Conservation (phyloP, 371 early-diverging fungal species). For the Batkoa obscura region DNA sequence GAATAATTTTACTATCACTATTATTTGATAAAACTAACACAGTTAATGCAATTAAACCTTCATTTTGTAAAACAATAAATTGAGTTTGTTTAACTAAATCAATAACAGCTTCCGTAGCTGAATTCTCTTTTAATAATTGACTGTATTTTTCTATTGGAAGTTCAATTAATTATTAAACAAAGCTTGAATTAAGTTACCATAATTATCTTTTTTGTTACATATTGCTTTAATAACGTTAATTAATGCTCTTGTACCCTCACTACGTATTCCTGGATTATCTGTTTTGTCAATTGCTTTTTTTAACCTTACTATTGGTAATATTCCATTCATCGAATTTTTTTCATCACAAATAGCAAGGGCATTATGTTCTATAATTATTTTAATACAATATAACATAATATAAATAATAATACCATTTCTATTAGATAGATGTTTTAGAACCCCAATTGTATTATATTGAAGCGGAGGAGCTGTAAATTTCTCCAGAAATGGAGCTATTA, state of each 20-base stretch:
- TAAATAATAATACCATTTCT: conserved; percentile 16
- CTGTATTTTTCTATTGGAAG: not conserved
- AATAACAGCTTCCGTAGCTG: not conserved
- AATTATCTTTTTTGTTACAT: not conserved
- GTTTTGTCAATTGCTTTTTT: conserved; percentile 23
- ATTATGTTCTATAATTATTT: not conserved
- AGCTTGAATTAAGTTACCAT: not conserved
- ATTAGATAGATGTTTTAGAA: conserved; percentile 31
- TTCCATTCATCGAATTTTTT: conserved; percentile 6
- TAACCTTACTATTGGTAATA: conserved; percentile 17
- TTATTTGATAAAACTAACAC: not conserved
- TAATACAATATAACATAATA: not conserved
- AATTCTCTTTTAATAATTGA: not conserved
- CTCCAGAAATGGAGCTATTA: conserved; percentile 22
- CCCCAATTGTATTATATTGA: conserved; percentile 34
- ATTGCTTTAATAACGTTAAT: conserved; percentile 28
- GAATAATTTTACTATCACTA: not conserved
- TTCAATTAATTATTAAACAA: too few relatives aligned
- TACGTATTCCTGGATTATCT: conserved; percentile 33
- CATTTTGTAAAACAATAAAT: not conserved
- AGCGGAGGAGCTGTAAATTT: conserved; percentile 37
- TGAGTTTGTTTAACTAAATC: not conserved
- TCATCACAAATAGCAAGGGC: conserved; percentile 7
- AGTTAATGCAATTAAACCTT: not conserved
- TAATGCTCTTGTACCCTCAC: conserved; percentile 37